phyloP scores from a whole-genome alignment of 257 asterid species.

The Forsythia suspensa region DNA sequence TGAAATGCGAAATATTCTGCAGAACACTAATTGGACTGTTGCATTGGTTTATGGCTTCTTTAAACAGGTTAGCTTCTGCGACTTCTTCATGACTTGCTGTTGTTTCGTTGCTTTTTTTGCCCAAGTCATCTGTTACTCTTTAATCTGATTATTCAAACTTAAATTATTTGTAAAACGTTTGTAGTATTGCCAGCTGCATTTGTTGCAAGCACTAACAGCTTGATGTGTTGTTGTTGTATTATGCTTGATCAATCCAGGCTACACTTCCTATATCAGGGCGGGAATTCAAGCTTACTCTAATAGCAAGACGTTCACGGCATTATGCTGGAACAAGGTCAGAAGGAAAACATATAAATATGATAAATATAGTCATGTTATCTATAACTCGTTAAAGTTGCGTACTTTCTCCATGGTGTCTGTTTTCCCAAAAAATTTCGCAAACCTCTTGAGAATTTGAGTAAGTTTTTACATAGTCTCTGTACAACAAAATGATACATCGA shows the following conservation, averaged over 20 bases:
- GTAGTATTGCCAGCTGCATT: constrained; percentile 17
- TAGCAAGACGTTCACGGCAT: constrained; percentile 94
- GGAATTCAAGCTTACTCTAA: constrained; percentile 66
- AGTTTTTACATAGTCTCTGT: neutral
- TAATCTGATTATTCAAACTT: constrained; percentile 6
- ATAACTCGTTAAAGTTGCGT: neutral
- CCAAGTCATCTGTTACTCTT: neutral
- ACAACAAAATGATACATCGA: neutral
- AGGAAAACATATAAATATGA: neutral
- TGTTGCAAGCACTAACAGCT: constrained; percentile 20
- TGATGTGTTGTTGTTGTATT: constrained; percentile 26
- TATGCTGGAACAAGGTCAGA: constrained; percentile 94
- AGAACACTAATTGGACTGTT: constrained; percentile 85
- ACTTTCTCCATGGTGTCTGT: neutral
- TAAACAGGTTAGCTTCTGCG: constrained; percentile 69
- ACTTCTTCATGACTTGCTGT: constrained; percentile 14
- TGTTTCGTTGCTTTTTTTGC: neutral
- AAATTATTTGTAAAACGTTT: neutral
- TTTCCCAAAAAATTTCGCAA: neutral
- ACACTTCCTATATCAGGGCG: constrained; percentile 73
- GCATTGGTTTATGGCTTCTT: constrained; percentile 94
- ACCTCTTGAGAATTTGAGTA: neutral
- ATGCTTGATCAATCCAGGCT: constrained; percentile 50
- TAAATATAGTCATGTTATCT: constrained; percentile 3
- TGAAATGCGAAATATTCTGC: constrained; percentile 79